These are phyloP conservation scores for Haplographium delicatum DNA, from an alignment of 495 filamentous ascomycete species.

Conservation along the genomic window DNA sequence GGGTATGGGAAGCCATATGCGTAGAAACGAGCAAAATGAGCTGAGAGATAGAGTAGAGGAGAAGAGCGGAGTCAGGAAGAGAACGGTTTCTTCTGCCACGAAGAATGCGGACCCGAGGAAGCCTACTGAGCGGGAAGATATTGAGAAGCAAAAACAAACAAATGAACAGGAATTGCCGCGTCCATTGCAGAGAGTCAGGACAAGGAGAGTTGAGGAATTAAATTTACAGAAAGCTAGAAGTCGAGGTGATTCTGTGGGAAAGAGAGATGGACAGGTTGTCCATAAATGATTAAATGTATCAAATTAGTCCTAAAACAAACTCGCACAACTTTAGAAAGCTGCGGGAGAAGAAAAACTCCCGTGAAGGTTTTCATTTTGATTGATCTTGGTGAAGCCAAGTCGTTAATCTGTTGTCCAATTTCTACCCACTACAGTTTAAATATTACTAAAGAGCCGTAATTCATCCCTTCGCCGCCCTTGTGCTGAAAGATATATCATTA, in stretches of 20 bases:
- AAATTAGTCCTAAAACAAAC: no score
- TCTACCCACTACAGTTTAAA: no score
- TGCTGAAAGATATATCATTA: no score
- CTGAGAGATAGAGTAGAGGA: conserved; percentile 25
- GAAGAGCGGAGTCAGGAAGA: conserved; percentile 13
- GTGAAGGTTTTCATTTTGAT: no score
- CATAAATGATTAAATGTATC: no score
- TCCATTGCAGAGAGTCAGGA: conserved; percentile 33
- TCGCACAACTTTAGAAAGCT: no score
- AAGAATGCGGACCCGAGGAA: conserved; percentile 11
- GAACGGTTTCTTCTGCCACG: conserved; percentile 19
- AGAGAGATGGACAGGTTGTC: background rate
- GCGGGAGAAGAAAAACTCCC: no score
- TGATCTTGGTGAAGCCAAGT: no score
- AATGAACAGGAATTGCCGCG: conserved; percentile 31
- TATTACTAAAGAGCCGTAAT: no score
- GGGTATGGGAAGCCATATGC: conserved; percentile 9
- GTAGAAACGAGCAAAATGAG: conserved; percentile 22
- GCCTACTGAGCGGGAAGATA: conserved; percentile 1
- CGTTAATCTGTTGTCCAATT: no score
- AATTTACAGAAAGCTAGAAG: conserved; percentile 12
- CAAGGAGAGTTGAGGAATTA: conserved; percentile 22
- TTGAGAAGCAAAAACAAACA: conserved; percentile 13
- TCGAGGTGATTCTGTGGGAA: conserved; percentile 1
- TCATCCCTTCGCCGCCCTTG: no score